Evolutionary conservation across 306 rosid species (phyloP).

Genomic region (Ceratonia siliqua): DNA sequence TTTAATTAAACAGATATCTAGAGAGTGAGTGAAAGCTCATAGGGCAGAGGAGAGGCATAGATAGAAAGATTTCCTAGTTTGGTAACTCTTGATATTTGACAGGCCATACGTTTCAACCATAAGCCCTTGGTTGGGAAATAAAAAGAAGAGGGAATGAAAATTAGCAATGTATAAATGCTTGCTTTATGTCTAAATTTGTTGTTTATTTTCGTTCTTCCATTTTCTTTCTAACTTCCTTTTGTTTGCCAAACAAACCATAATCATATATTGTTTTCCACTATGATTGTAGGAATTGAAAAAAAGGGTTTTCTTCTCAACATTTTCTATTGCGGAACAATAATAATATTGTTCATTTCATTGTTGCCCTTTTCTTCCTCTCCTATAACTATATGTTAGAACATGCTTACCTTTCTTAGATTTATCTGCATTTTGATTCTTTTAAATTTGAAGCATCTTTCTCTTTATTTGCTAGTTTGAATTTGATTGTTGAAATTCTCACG

Average conservation of each 20-base stretch:
- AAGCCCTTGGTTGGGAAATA: background rate
- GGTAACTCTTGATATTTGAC: background rate
- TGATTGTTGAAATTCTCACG: slow-evolving; percentile 19
- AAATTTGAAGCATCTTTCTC: slow-evolving; percentile 24
- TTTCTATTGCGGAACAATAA: background rate
- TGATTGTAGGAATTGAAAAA: background rate
- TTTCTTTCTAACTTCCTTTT: background rate
- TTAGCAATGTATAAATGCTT: too few relatives aligned
- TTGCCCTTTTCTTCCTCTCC: background rate
- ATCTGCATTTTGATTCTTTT: slow-evolving; percentile 11
- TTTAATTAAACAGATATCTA: background rate
- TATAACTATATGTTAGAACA: background rate
- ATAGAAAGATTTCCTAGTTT: background rate
- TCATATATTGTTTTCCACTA: background rate
- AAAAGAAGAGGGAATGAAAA: too few relatives aligned
- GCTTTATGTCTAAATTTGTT: too few relatives aligned
- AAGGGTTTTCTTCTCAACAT: slow-evolving; percentile 11
- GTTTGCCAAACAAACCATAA: background rate
- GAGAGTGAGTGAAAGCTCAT: background rate
- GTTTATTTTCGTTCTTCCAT: background rate
- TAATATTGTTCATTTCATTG: slow-evolving; percentile 13
- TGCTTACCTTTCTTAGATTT: background rate
- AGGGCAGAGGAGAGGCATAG: background rate
- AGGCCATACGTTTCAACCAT: background rate
- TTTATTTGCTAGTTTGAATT: slow-evolving; percentile 25